Evolutionary conservation across 176 grass and related monocot species (phyloP), one percentile per base, ranked within the genome.

Genomic region (Pontederia paniculata): DNA sequence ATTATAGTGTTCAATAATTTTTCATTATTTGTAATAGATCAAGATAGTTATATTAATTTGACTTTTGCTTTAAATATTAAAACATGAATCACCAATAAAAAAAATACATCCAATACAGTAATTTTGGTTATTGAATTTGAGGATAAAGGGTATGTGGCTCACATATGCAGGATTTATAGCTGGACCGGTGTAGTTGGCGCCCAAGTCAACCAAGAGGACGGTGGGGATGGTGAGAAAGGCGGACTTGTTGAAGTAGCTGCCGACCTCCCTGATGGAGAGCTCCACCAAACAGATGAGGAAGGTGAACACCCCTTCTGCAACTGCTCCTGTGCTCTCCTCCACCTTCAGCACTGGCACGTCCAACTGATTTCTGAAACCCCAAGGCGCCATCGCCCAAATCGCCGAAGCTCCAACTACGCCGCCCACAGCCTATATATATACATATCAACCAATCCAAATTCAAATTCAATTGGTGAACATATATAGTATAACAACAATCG

Each of bases 81-180:
- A n/a, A n/a, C n/a, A 37, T 37, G 7, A 2, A 37, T 37, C 28
- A 5, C 3, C 0, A 6, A 2, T 37, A 37, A 37, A 37, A 37
- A 37, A 37, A 37, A 37, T 37, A 37, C n/a, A n/a, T n/a, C n/a
- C n/a, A n/a, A n/a, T n/a, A n/a, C n/a, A n/a, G n/a, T n/a, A n/a
- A n/a, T n/a, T n/a, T n/a, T n/a, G n/a, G n/a, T n/a, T n/a, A n/a
- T n/a, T n/a, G n/a, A n/a, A 37, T 37, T 37, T 37, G 7, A 37
- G 28, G 28, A 37, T 2, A 37, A 37, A 37, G 28, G 1, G n/a
- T n/a, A n/a, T 37, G 28, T 3, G 28, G 41, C 53, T 81, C 52
- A 89, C 86, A 65, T 89, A 84, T 14, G 81, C 86, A 59, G 86
- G 86, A 62, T 89, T 89, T 81, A 89, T 89, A 37, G 86, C 75